Base-by-base conservation (phyloP, 805 yeast genomes). In the Starmerella stellata region DNA sequence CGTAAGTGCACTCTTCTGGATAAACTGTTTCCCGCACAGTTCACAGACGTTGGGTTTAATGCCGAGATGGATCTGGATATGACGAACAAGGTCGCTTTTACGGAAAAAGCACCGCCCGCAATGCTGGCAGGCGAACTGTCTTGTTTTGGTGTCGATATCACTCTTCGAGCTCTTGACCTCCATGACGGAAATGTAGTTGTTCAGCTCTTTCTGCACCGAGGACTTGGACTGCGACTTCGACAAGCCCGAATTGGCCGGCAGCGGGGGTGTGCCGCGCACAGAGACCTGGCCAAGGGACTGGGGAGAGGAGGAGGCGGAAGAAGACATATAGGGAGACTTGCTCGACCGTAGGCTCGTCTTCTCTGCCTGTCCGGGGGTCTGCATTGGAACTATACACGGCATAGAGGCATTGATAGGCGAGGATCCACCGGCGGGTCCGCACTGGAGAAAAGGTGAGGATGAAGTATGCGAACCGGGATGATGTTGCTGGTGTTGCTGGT, bases 81-180 rank as follows among this genome's bases (percentile, higher is more conserved):
- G 95, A 44, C 95, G 64, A 4, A 77, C 72, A 73, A 82, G 72
- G 52, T 82, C 85, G 30, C 81, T 72, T 52, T 80, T 70, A 17
- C 85, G 83, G 15, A 76, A 71, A 53, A 82, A 82, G 3, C 68
- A 51, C 50, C 75, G 72, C 0, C 70, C 72, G 56, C 95, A 82
- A 16, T 54, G 49, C 17, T 48, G 44, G 46, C 64, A 59, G 1
- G 38, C 43, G 41, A 49, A 59, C 38, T 49, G 54, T 38, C 54
- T 52, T 1, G 45, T 11, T 19, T 15, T 35, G 34, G 20, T 35
- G 35, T n/a, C n/a, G 19, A 5, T 17, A 15, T 29, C 14, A n/a
- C n/a, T 25, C 19, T 29, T 29, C 5, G 32, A 29, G 8, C 15
- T 7, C 16, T n/a, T 29, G 9, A 29, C 19, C 14, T 29, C 32